Evolutionary conservation across 352 stramenopile species (phyloP), one percentile per base, ranked within the genome.

Genomic region (Pythium chondricola): DNA sequence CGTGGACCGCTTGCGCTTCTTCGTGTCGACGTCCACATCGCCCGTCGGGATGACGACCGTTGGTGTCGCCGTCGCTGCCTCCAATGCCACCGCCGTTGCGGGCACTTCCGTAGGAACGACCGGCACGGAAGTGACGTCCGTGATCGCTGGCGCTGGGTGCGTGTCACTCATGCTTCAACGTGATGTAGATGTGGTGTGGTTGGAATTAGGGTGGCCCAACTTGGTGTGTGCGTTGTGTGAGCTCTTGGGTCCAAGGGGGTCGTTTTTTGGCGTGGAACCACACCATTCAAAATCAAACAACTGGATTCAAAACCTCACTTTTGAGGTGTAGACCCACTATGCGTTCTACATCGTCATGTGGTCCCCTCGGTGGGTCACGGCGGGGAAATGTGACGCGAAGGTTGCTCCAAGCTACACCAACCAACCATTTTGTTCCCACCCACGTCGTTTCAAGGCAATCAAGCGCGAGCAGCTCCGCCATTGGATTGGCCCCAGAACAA

Each of bases 401-500:
- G 64, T 73, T 36, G 54, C 61, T 20, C 26, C 56, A 68, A 53
- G 45, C 24, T 51, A 36, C 13, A 33, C 8, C 8, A 33, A 33
- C 29, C 7, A 13, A 33, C 7, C 29, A 13, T 13, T 33, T 33
- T 8, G 29, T 33, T 33, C 13, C 13, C 29, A 33, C 29, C 29
- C 29, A 56, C 33, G 55, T 56, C 53, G 52, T 61, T 76, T 76
- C 59, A 75, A 62, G 50, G 58, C 56, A 68, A 10, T n/a, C 20
- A 68, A 21, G 54, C 62, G 63, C 48, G 56, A 27, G 33, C 45
- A 32, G 35, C 21, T 10, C 10, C 39, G 8, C 20, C 33, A 43
- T 43, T 29, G 35, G 29, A 20, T 33, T 32, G 24, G 43, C 29
- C 7, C 29, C 29, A 33, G 13, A 8, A 8, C 29, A 33, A 33